phyloP scores from a whole-genome alignment of 2,329 filamentous ascomycete species.

The Calonectria pauciramosa region DNA sequence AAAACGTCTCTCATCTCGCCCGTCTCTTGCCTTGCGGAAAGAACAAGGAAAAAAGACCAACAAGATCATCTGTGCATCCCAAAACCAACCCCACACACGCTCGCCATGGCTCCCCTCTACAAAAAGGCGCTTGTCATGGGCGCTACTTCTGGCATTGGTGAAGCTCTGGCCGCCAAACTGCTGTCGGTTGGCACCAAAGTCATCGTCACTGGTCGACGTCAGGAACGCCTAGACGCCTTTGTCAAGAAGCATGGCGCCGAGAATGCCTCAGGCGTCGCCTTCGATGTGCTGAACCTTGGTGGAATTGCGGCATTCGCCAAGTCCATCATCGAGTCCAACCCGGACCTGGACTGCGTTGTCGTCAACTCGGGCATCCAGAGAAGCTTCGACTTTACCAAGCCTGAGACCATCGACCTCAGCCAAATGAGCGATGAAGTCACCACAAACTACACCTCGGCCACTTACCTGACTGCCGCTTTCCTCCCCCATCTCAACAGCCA shows the following conservation, averaged over 20 bases:
- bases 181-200: conserved; percentile 58
- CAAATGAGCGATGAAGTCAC: conserved; percentile 36
- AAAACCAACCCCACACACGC: neutral
- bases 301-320: conserved; percentile 43
- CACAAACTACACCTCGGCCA: conserved; percentile 38
- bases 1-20: neutral
- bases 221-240: conserved; percentile 63
- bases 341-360: conserved; percentile 60
- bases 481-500: conserved; percentile 36
- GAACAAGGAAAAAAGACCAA: neutral
- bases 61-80: neutral
- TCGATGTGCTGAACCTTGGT: conserved; percentile 60
- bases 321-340: conserved; percentile 20
- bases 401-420: conserved; percentile 42
- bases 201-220: conserved; percentile 61
- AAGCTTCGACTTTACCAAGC: conserved; percentile 45
- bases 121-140: conserved; percentile 56
- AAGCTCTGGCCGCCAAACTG: conserved; percentile 51
- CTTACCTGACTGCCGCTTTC: conserved; percentile 37
- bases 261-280: conserved; percentile 50
- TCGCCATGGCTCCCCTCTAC: conserved; percentile 29
- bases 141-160: conserved; percentile 42
- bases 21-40: neutral
- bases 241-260: conserved; percentile 57
- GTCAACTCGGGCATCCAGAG: conserved; percentile 70